Evolutionary conservation across 129 eudicot species (phyloP).

Genomic region (Escallonia herrerae): DNA sequence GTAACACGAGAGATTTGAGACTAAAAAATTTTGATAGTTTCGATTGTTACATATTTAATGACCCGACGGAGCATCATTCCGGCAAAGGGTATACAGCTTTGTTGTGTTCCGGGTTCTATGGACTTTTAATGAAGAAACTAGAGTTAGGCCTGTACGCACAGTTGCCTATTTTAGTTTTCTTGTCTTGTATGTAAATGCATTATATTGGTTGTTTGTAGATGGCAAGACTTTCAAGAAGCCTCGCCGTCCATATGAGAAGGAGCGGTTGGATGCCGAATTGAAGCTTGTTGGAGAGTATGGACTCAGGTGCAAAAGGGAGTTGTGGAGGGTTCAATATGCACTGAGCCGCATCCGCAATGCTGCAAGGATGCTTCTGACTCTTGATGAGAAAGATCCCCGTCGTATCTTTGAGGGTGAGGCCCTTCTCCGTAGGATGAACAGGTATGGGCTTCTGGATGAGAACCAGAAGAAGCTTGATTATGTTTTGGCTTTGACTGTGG

Average conservation of each 20-base stretch:
- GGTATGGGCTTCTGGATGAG: constrained; percentile 34
- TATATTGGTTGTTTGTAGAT: constrained; percentile 10
- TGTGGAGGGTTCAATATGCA: constrained; percentile 39
- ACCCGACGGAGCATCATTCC: too few relatives aligned
- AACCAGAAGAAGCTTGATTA: constrained; percentile 42
- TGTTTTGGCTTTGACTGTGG: constrained; percentile 41
- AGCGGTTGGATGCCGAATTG: constrained; percentile 37
- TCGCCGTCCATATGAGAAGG: constrained; percentile 44
- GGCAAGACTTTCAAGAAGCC: constrained; percentile 50
- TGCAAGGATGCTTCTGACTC: constrained; percentile 33
- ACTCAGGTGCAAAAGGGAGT: constrained; percentile 38
- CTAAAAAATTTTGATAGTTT: too few relatives aligned
- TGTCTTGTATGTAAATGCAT: not conserved
- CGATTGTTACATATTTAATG: too few relatives aligned
- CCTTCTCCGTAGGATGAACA: constrained; percentile 41
- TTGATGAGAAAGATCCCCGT: constrained; percentile 31
- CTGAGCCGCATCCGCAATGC: constrained; percentile 43
- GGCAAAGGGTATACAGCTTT: too few relatives aligned
- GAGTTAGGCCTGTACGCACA: too few relatives aligned
- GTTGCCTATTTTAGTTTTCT: too few relatives aligned
- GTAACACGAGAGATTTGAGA: too few relatives aligned
- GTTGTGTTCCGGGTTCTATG: too few relatives aligned
- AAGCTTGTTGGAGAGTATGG: constrained; percentile 39
- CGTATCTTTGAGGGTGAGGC: constrained; percentile 47
- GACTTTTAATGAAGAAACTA: too few relatives aligned